A percentile compares a stretch with the other conserved stretches of the same genome.
phyloP scores from a whole-genome alignment of 441 rosid species.

The Jatropha multifida region DNA sequence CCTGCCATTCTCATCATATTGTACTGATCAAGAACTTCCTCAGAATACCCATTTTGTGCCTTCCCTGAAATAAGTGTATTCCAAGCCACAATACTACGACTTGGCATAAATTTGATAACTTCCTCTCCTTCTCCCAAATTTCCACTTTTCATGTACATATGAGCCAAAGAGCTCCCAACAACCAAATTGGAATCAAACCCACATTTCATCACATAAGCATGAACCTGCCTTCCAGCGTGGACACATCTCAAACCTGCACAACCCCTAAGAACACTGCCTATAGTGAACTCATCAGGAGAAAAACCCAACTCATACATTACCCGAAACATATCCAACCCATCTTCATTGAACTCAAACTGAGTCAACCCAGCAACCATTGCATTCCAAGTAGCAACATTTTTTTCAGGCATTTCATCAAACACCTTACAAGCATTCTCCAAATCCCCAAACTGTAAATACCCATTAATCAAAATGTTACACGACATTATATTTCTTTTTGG shows the following conservation, averaged over 20 bases:
- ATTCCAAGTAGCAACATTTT: constrained; percentile 78
- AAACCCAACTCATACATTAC: constrained; percentile 60
- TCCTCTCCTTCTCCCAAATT: constrained; percentile 60
- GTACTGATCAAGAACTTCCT: constrained; percentile 58
- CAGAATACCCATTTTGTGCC: constrained; percentile 70
- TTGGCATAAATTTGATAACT: constrained; percentile 57
- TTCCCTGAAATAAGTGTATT: constrained; percentile 77
- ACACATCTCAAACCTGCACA: constrained; percentile 61
- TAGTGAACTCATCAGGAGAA: constrained; percentile 61
- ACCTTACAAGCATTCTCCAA: constrained; percentile 54
- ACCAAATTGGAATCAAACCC: constrained; percentile 61
- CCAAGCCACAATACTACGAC: constrained; percentile 69
- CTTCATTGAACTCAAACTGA: constrained; percentile 63
- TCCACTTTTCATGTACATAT: constrained; percentile 83
- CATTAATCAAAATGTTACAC: constrained; percentile 67
- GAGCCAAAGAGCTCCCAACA: constrained; percentile 80
- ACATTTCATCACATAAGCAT: constrained; percentile 48
- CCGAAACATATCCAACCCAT: constrained; percentile 52
- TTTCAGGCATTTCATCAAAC: constrained; percentile 71
- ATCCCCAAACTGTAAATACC: constrained; percentile 49
- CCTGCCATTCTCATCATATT: constrained; percentile 67
- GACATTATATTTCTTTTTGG: constrained; percentile 66
- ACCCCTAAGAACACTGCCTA: constrained; percentile 79
- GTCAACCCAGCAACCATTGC: constrained; percentile 64
- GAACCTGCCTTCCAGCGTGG: constrained; percentile 61